These are phyloP conservation scores for Candolleomyces eurysporus DNA, from an alignment of 768 basidiomycete genomes.

Conservation along the genomic window DNA sequence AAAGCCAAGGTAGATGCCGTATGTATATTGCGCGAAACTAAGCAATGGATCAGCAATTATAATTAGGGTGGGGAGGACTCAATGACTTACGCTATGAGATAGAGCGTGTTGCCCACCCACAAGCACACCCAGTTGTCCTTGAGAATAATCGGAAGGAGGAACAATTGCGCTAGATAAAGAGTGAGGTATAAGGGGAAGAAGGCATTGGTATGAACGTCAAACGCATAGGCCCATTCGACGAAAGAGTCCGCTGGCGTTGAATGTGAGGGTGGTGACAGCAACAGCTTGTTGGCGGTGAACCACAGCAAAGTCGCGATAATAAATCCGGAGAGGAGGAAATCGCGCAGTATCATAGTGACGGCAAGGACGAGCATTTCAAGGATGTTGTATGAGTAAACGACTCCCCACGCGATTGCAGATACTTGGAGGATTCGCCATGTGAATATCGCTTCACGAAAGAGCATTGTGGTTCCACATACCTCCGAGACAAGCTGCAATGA, in stretches of 20 bases:
- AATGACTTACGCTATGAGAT: slow-evolving; percentile 75
- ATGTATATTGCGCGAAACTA: slow-evolving; percentile 87
- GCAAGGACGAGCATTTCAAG: slow-evolving; percentile 61
- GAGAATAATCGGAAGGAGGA: slow-evolving; percentile 80
- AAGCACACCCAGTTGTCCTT: slow-evolving; percentile 93
- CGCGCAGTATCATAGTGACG: slow-evolving; percentile 81
- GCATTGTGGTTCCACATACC: slow-evolving; percentile 45
- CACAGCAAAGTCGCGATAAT: slow-evolving; percentile 74
- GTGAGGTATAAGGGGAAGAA: slow-evolving; percentile 94
- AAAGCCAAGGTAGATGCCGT: slow-evolving; percentile 86
- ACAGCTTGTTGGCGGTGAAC: slow-evolving; percentile 72
- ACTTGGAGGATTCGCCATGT: slow-evolving; percentile 45
- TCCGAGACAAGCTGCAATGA: slow-evolving; percentile 75
- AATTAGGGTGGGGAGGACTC: neutral
- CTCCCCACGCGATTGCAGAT: slow-evolving; percentile 80
- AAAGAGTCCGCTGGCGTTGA: slow-evolving; percentile 65
- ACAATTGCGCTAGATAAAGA: slow-evolving; percentile 85
- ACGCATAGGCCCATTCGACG: slow-evolving; percentile 93
- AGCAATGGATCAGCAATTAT: slow-evolving; percentile 7
- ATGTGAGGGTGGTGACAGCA: slow-evolving; percentile 71
- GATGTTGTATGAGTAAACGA: slow-evolving; percentile 70
- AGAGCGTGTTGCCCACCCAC: slow-evolving; percentile 88
- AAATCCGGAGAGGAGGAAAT: slow-evolving; percentile 81
- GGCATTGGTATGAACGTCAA: slow-evolving; percentile 95
- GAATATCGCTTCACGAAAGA: neutral